Conservation (phyloP, 2,329 filamentous ascomycete species). For the Trichophyton simii region DNA sequence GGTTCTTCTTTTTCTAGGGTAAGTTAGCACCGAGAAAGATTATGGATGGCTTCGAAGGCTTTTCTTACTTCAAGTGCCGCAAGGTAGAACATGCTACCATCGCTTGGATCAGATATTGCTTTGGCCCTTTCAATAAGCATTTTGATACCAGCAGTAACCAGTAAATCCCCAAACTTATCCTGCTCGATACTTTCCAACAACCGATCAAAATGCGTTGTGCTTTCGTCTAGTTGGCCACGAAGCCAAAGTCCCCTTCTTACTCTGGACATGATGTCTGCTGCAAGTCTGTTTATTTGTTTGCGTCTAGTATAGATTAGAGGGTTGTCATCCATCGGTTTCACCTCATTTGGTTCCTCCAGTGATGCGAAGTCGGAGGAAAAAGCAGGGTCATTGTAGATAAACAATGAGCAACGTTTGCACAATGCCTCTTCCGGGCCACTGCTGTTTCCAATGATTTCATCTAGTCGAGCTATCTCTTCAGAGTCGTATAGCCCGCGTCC, state of each 20-base stretch:
- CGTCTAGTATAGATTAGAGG: neutral
- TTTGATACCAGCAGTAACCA: conserved; percentile 17
- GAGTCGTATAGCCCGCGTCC: conserved; percentile 17
- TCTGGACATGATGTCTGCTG: conserved; percentile 15
- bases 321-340: neutral
- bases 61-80: conserved; percentile 10
- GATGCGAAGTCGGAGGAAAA: neutral
- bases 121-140: conserved; percentile 16
- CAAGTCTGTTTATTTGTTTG: conserved; percentile 17
- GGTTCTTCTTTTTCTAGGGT: conserved; percentile 6
- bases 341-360: neutral
- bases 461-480: conserved; percentile 29
- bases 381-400: conserved; percentile 10
- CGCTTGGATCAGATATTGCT: conserved; percentile 12
- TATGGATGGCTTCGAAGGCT: neutral
- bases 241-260: conserved; percentile 23
- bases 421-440: conserved; percentile 41
- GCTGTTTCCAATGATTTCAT: conserved; percentile 35
- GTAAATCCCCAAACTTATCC: conserved; percentile 22
- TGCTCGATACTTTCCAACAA: conserved; percentile 18
- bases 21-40: neutral
- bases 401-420: conserved; percentile 35
- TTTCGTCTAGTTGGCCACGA: conserved; percentile 16
- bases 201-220: conserved; percentile 19
- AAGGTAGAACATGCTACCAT: conserved; percentile 23